Conservation (phyloP, 345 rosid species). For the Eucalyptus urophylla region DNA sequence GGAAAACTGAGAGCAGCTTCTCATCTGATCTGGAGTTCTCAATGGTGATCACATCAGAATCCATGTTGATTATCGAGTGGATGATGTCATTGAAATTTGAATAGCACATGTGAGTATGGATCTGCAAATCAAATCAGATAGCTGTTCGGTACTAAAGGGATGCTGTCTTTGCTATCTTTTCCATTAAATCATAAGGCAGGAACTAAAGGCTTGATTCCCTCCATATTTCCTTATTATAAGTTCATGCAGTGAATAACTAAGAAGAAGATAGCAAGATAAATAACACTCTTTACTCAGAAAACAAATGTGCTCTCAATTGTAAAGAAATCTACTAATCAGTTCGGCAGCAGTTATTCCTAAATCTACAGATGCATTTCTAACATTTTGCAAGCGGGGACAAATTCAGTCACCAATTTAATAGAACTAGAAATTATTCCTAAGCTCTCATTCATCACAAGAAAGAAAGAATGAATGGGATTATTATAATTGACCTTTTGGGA, state of each 20-base stretch:
- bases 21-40: conserved; percentile 98
- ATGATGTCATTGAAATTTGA: conserved; percentile 97
- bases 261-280: background rate
- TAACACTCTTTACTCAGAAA: background rate
- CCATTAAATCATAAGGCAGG: background rate
- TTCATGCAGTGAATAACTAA: background rate
- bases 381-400: background rate
- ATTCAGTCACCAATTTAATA: background rate
- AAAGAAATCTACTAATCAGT: background rate
- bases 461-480: background rate
- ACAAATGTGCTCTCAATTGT: background rate
- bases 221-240: background rate
- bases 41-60: conserved; percentile 93
- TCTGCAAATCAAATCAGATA: conserved; percentile 16
- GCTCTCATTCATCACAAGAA: background rate
- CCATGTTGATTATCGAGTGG: conserved; percentile 96
- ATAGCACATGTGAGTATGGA: conserved; percentile 99
- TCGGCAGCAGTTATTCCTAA: background rate
- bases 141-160: background rate
- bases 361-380: background rate
- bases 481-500: background rate
- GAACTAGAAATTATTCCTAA: background rate
- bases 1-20: conserved; percentile 94
- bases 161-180: background rate
- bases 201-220: background rate